Conservation (phyloP, 2,329 filamentous ascomycete species). For the Claviceps pusilla region DNA sequence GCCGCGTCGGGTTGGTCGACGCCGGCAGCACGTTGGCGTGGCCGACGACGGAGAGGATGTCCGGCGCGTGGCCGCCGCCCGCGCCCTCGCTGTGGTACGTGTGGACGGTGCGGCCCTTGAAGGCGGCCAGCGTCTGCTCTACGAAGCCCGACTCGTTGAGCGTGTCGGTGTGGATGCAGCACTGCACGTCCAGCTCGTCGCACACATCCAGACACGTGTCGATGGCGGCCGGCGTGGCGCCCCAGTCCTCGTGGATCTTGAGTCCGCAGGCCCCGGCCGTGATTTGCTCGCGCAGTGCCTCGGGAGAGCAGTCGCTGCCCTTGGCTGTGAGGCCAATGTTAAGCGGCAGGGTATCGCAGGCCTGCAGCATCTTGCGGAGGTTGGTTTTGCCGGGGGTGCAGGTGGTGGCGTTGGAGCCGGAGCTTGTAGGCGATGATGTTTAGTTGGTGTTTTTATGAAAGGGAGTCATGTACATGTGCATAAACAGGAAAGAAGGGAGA, state of each 20-base stretch:
- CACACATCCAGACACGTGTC: slow-evolving; percentile 75
- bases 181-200: slow-evolving; percentile 84
- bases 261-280: slow-evolving; percentile 75
- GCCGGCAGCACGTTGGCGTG: slow-evolving; percentile 77
- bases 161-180: slow-evolving; percentile 88
- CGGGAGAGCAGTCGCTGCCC: slow-evolving; percentile 66
- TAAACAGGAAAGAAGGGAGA: no score
- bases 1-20: slow-evolving; percentile 82
- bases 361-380: slow-evolving; percentile 80
- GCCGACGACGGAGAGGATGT: slow-evolving; percentile 90
- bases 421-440: slow-evolving; percentile 29
- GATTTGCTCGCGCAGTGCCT: slow-evolving; percentile 63
- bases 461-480: background rate
- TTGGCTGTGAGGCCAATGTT: slow-evolving; percentile 89
- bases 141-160: slow-evolving; percentile 97
- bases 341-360: slow-evolving; percentile 63
- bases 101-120: slow-evolving; percentile 80
- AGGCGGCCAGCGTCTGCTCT: slow-evolving; percentile 72
- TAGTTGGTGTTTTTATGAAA: no score
- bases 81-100: slow-evolving; percentile 96
- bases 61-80: slow-evolving; percentile 84
- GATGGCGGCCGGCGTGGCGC: slow-evolving; percentile 77
- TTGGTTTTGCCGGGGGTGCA: slow-evolving; percentile 78
- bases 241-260: slow-evolving; percentile 96
- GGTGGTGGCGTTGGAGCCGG: slow-evolving; percentile 81